Percentiles rank a stretch among this genome's conserved stretches.
Conservation (phyloP, 441 rosid genomes). For the Euphorbia celastroides region DNA sequence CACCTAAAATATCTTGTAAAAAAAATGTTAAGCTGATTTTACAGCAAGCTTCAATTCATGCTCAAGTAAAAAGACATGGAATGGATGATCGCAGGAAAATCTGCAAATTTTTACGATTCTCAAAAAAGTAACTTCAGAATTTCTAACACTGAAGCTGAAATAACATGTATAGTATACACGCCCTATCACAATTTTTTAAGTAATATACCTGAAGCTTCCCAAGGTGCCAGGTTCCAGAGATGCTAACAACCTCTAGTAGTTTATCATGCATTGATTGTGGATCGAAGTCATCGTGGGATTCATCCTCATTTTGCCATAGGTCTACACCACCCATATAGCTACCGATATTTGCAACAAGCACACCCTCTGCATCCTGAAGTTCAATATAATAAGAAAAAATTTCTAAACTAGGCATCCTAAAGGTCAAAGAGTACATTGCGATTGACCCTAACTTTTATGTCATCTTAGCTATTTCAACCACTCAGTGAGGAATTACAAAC, state of each 20-base stretch:
- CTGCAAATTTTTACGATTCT: not conserved
- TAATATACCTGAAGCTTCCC: conserved; percentile 89
- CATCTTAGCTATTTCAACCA: not conserved
- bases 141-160: not conserved
- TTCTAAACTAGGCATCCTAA: not conserved
- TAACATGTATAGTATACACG: not conserved
- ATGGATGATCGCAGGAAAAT: not conserved
- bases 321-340: conserved; percentile 99
- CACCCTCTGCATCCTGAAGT: conserved; percentile 89
- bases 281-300: conserved; percentile 72
- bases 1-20: not conserved
- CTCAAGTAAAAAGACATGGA: not conserved
- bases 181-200: not conserved
- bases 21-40: not conserved
- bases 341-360: conserved; percentile 94
- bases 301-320: conserved; percentile 96
- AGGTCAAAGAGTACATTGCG: not conserved
- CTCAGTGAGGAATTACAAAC: not conserved
- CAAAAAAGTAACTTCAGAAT: not conserved
- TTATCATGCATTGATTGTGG: conserved; percentile 99
- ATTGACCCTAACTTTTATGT: not conserved
- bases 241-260: conserved; percentile 87
- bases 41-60: not conserved
- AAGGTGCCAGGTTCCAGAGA: conserved; percentile 98
- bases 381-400: conserved; percentile 7